Evolutionary conservation across 805 yeast species (phyloP).

Genomic region (Metschnikowia shivogae): DNA sequence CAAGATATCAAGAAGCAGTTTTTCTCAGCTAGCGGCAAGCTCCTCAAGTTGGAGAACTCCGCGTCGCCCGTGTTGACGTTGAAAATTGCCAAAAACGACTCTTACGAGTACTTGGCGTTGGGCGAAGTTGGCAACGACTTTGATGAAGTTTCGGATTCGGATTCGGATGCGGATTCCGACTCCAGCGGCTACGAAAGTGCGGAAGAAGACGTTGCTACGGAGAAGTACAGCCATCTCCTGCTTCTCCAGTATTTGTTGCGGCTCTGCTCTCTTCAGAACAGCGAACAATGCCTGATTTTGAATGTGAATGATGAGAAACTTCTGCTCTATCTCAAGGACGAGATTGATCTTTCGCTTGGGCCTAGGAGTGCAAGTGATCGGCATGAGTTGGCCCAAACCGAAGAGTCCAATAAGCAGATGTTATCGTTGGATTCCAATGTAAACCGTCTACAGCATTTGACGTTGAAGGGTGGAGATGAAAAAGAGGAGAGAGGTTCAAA

Average conservation of each 20-base stretch:
- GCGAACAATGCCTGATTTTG: conserved; percentile 51
- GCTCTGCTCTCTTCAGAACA: conserved; percentile 54
- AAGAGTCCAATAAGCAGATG: conserved; percentile 15
- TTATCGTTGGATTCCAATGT: conserved; percentile 31
- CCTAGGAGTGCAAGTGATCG: conserved; percentile 18
- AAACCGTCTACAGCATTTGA: conserved; percentile 28
- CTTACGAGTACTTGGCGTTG: conserved; percentile 21
- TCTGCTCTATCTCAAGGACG: conserved; percentile 58
- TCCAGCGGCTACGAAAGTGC: conserved; percentile 9
- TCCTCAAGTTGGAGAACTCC: conserved; percentile 59
- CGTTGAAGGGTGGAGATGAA: conserved; percentile 11
- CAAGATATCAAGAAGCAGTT: conserved; percentile 48
- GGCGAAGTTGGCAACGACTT: conserved; percentile 18
- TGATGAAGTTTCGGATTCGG: conserved; percentile 16
- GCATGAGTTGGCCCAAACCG: conserved; percentile 8
- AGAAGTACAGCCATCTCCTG: conserved; percentile 40
- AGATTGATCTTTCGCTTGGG: conserved; percentile 25
- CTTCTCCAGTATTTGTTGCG: conserved; percentile 62
- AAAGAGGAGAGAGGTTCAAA: background rate
- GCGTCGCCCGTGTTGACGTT: conserved; percentile 64
- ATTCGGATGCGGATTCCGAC: conserved; percentile 23
- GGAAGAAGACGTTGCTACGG: conserved; percentile 5
- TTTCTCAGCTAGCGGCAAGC: conserved; percentile 65
- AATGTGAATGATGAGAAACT: conserved; percentile 65
- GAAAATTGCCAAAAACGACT: conserved; percentile 31